Evolutionary conservation across 176 grass and related monocot species (phyloP), one percentile per base, ranked within the genome.

Genomic region (Alloteropsis semialata): DNA sequence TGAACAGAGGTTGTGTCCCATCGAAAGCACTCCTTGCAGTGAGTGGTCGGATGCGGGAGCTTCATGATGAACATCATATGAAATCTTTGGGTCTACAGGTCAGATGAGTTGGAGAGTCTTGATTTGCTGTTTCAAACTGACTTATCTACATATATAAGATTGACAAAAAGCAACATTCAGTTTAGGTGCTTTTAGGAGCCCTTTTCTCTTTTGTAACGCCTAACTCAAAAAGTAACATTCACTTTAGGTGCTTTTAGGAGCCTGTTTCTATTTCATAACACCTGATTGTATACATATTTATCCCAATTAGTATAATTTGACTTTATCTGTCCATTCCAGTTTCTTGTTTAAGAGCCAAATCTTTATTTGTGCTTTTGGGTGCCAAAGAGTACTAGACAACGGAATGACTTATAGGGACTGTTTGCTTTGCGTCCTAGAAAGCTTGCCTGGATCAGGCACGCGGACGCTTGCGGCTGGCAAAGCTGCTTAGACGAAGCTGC

Each of bases 1-100:
- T 97, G 30, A 97, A 97, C 81, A 87, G 91, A 88, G 91, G 94
- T 27, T 97, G 94, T 78, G 94, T 97, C 67, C 94, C 94, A 59
- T 97, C 94, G 32, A 99, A 99, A 69, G 97, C 91, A 19, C 93
- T 99, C 53, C 94, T 99, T 80, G 96, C 96, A 80, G 96, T 99
- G 14, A 99, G 96, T 67, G 96, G 96, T 75, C 89, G 96, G 49
- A 94, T 99, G 89, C 86, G 93, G 21, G 93, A 99, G 54, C 86
- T 99, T 81, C 89, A 94, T 10, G 80, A 99, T 76, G 93, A 99
- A 54, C 91, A 99, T 84, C 96, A 96, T 76, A 77, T 96, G 89
- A 99, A 94, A 61, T 93, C 96, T 16, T 25, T 99, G 38, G 96
- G 96, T 58, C 82, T 99, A 78, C 88, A 94, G 96, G 96, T 65